Percentiles rank a stretch among this genome's conserved stretches.
These are phyloP conservation scores for Mycena maculata DNA, from an alignment of 768 basidiomycete genomes.

Conservation along the genomic window DNA sequence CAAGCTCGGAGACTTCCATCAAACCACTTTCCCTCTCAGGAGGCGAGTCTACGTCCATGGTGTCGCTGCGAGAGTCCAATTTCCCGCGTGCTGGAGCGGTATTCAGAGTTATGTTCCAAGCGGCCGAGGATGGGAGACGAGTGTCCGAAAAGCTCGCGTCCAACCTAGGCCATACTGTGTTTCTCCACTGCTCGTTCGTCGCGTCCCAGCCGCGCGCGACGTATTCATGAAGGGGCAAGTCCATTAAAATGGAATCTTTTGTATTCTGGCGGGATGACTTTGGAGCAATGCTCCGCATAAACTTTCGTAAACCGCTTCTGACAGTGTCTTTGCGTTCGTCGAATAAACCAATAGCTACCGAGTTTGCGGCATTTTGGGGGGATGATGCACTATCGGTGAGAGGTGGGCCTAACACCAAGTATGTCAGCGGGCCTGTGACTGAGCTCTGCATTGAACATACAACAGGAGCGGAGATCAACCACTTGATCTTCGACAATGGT, in stretches of 20 bases:
- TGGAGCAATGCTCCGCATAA: not conserved
- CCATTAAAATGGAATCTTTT: not conserved
- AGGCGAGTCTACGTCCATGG: too few relatives aligned
- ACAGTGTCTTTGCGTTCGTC: not conserved
- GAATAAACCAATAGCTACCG: conserved; percentile 8
- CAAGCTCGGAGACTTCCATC: too few relatives aligned
- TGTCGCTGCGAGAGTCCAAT: too few relatives aligned
- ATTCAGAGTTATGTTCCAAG: not conserved
- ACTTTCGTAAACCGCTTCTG: not conserved
- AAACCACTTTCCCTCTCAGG: too few relatives aligned
- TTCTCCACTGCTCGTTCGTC: conserved; percentile 12
- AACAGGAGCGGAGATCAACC: not conserved
- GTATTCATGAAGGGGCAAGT: conserved; percentile 20
- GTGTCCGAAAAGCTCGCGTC: conserved; percentile 1
- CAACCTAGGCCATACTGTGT: conserved; percentile 4
- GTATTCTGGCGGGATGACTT: not conserved
- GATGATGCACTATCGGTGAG: not conserved
- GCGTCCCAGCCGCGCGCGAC: conserved; percentile 16
- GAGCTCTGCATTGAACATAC: too few relatives aligned
- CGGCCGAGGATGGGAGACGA: not conserved
- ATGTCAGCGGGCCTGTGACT: not conserved
- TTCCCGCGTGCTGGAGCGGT: too few relatives aligned
- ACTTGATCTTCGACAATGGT: conserved; percentile 4
- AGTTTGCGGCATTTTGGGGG: not conserved
- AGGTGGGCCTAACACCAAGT: not conserved